phyloP scores from a whole-genome alignment of 306 rosid species.

The Luffa acutangula region DNA sequence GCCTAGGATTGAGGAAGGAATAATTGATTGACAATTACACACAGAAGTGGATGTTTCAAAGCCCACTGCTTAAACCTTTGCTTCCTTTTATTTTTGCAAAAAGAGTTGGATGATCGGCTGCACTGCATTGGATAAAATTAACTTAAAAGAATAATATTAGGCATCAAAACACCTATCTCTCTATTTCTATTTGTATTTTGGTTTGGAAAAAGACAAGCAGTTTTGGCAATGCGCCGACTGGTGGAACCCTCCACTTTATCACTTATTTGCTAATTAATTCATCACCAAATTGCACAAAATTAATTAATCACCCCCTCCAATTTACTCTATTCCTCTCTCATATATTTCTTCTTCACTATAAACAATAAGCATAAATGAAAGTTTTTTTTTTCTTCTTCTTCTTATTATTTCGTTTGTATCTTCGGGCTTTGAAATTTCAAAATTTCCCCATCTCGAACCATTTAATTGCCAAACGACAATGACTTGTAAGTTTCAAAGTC shows the following conservation, averaged over 20 bases:
- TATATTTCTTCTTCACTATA: too few relatives aligned
- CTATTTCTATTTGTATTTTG: not conserved
- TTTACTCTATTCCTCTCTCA: too few relatives aligned
- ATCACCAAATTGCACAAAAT: too few relatives aligned
- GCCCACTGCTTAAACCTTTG: not conserved
- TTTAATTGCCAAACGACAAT: too few relatives aligned
- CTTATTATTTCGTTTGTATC: too few relatives aligned
- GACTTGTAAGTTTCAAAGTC: too few relatives aligned
- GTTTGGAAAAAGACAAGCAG: not conserved
- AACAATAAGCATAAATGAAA: too few relatives aligned
- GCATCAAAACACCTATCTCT: not conserved
- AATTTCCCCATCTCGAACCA: too few relatives aligned
- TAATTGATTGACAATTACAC: not conserved
- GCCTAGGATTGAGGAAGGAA: not conserved
- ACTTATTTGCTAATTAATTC: not conserved
- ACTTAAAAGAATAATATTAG: not conserved
- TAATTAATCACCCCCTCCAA: too few relatives aligned
- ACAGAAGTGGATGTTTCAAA: not conserved
- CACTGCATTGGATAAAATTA: not conserved
- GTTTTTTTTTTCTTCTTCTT: too few relatives aligned
- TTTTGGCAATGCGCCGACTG: slow-evolving; percentile 2
- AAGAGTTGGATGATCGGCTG: not conserved
- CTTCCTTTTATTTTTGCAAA: not conserved
- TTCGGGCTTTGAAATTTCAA: too few relatives aligned
- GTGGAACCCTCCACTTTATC: slow-evolving; percentile 1